These are phyloP conservation scores for Peribolospora baueri DNA, from an alignment of 768 basidiomycete species.

Conservation along the genomic window DNA sequence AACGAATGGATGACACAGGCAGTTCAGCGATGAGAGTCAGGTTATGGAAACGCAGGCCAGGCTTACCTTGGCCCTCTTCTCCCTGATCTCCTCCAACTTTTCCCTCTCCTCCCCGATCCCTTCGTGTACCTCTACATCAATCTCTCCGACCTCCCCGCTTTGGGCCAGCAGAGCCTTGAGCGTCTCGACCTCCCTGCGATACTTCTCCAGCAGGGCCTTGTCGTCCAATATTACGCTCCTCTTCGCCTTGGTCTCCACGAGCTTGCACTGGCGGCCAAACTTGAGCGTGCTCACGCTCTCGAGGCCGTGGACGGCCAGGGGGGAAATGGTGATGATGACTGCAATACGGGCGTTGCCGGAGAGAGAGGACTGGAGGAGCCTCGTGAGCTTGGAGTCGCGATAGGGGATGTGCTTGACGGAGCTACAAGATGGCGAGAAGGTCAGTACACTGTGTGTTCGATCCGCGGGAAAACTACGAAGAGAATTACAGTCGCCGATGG, in stretches of 20 bases:
- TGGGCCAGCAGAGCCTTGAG: constrained; percentile 49
- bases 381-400: constrained; percentile 63
- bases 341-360: constrained; percentile 88
- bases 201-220: constrained; percentile 76
- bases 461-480: neutral
- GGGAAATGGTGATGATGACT: constrained; percentile 87
- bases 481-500: constrained; percentile 38
- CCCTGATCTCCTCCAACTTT: constrained; percentile 4
- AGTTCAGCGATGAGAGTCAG: constrained; percentile 6
- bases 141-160: constrained; percentile 37
- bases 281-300: constrained; percentile 73
- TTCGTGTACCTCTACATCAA: constrained; percentile 30
- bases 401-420: constrained; percentile 69
- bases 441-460: neutral
- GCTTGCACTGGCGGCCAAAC: constrained; percentile 79
- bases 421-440: neutral
- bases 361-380: constrained; percentile 72
- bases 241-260: constrained; percentile 32
- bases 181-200: constrained; percentile 80
- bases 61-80: constrained; percentile 18
- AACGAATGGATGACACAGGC: neutral
- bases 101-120: constrained; percentile 13
- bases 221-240: constrained; percentile 38
- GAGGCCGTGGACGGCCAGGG: constrained; percentile 46
- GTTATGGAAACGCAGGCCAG: neutral